These are phyloP conservation scores for Claviceps lovelessii DNA, from an alignment of 2,329 filamentous ascomycete genomes.

Conservation along the genomic window DNA sequence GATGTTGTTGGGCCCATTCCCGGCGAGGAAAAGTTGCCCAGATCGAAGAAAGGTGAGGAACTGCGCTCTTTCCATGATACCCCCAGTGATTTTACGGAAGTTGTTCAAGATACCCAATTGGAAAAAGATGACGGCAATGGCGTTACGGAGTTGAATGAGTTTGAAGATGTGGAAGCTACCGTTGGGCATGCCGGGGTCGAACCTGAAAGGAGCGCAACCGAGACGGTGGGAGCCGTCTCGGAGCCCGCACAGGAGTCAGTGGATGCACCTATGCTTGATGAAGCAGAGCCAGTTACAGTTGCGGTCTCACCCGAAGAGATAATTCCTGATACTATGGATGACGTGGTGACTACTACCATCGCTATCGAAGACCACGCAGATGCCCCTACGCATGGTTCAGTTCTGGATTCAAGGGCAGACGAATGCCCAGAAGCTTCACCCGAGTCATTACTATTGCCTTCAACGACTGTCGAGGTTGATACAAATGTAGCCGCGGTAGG, in stretches of 20 bases:
- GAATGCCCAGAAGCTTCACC: neutral
- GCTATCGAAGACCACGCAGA: neutral
- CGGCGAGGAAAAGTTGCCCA: constrained; percentile 19
- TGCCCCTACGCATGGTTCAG: neutral
- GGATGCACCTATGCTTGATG: neutral
- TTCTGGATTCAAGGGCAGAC: neutral
- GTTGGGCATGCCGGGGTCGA: neutral
- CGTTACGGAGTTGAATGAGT: neutral
- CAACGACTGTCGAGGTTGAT: neutral
- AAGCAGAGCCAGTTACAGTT: neutral
- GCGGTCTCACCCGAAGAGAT: neutral
- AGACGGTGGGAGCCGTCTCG: neutral
- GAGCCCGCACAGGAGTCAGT: neutral
- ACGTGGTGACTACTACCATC: neutral
- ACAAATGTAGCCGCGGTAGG: neutral
- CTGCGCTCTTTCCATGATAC: constrained; percentile 23
- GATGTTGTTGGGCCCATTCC: constrained; percentile 26
- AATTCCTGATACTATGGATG: neutral
- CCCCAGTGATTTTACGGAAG: constrained; percentile 21
- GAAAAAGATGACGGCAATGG: constrained; percentile 11
- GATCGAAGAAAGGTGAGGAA: constrained; percentile 31
- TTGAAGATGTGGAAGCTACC: neutral
- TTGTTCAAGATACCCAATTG: constrained; percentile 15
- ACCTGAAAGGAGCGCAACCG: neutral
- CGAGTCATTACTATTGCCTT: neutral